Conservation (phyloP, 495 filamentous ascomycete genomes). For the Pseudevernia furfuracea region DNA sequence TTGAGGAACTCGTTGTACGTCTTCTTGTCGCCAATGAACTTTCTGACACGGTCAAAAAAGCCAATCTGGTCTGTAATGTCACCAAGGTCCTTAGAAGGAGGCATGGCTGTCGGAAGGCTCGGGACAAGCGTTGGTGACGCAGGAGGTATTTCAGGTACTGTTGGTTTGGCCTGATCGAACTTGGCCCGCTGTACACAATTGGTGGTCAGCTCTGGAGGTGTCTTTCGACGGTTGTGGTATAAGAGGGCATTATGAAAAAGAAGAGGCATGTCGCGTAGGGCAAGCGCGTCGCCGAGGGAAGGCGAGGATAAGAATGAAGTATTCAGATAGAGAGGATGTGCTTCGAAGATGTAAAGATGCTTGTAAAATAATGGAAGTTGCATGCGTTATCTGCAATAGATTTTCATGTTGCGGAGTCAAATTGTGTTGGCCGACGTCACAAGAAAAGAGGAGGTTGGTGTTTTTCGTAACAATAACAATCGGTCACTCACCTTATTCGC, state of each 20-base stretch:
- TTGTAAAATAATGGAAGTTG: background rate
- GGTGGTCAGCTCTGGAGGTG: background rate
- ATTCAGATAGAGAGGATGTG: background rate
- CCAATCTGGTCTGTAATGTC: slow-evolving; percentile 70
- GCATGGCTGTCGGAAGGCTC: slow-evolving; percentile 74
- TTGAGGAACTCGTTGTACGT: slow-evolving; percentile 93
- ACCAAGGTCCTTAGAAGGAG: slow-evolving; percentile 55
- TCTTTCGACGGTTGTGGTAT: background rate
- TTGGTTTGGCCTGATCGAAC: slow-evolving; percentile 52
- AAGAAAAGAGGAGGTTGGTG: slow-evolving; percentile 2
- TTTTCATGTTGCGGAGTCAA: background rate
- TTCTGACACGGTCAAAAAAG: slow-evolving; percentile 96
- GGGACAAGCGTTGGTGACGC: slow-evolving; percentile 84
- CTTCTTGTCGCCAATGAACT: slow-evolving; percentile 85
- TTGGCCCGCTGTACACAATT: slow-evolving; percentile 50
- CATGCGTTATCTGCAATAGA: background rate
- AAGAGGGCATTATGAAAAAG: background rate
- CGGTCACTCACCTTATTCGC: slow-evolving; percentile 43
- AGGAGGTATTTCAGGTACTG: slow-evolving; percentile 55
- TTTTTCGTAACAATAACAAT: slow-evolving; percentile 4
- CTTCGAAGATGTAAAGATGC: background rate
- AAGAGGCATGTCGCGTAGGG: background rate
- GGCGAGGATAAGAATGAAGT: background rate
- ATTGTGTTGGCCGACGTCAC: background rate
- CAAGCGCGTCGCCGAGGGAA: background rate